A percentile compares a stretch with the other conserved stretches of the same genome.
These are phyloP conservation scores for Alternaria conjuncta DNA, from an alignment of 2,329 filamentous ascomycete genomes.

Conservation along the genomic window DNA sequence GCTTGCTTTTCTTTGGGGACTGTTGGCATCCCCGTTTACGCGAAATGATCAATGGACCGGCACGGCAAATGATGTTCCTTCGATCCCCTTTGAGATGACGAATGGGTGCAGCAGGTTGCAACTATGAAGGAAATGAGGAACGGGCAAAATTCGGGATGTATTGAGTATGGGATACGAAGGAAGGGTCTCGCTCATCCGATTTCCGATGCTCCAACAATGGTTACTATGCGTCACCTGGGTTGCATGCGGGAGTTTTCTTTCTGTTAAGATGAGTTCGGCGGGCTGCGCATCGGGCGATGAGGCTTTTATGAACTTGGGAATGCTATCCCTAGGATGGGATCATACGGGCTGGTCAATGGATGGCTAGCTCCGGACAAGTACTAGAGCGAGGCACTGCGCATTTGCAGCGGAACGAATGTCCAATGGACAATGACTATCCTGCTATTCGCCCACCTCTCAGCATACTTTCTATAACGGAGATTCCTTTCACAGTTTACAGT, in stretches of 20 bases:
- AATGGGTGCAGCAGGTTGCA: slow-evolving; percentile 37
- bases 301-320: slow-evolving; percentile 12
- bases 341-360: slow-evolving; percentile 17
- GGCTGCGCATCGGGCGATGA: slow-evolving; percentile 27
- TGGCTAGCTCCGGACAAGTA: slow-evolving; percentile 28
- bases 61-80: slow-evolving; percentile 43
- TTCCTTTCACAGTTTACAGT: not conserved
- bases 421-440: slow-evolving; percentile 26
- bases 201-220: slow-evolving; percentile 32
- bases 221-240: slow-evolving; percentile 36
- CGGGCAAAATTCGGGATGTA: slow-evolving; percentile 42
- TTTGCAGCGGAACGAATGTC: slow-evolving; percentile 17
- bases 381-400: slow-evolving; percentile 20
- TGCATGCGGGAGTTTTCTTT: slow-evolving; percentile 49
- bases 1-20: slow-evolving; percentile 43
- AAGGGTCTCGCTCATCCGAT: slow-evolving; percentile 31
- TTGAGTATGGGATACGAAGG: slow-evolving; percentile 36
- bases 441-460: slow-evolving; percentile 29
- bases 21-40: slow-evolving; percentile 33
- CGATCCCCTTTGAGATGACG: slow-evolving; percentile 36
- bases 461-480: slow-evolving; percentile 18
- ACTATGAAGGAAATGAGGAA: slow-evolving; percentile 34
- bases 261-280: slow-evolving; percentile 33
- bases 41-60: slow-evolving; percentile 34
- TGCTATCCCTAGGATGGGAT: slow-evolving; percentile 10